Evolutionary conservation across 1,139 yeast species (phyloP), one percentile per base, ranked within the genome.

Genomic region (Geotrichum phurueaensis): DNA sequence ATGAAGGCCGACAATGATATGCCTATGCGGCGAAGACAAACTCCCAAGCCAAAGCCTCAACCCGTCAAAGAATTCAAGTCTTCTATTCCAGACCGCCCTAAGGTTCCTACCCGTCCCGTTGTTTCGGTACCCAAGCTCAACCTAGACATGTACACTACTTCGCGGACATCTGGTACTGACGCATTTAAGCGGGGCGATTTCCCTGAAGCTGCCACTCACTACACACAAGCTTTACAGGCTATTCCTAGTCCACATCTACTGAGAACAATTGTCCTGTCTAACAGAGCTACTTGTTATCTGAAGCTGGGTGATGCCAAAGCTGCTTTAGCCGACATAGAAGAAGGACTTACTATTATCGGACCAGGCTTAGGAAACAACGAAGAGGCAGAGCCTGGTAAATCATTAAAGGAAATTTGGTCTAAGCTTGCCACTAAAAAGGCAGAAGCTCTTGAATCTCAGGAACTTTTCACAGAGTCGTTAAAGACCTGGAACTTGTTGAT

Each of bases 151-250:
- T 84, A 83, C 68, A 78, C 78, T 3, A 81, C 82, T n/a, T 78
- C 82, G 25, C 83, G 89, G 63, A 75, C 76, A 20, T 79, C 80
- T 43, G 98, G 91, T 3, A 76, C 84, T 2, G 79, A 79, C 36
- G 80, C 85, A 0, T 94, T 85, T 75, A 81, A 82, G 62, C 80
- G 84, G 18, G 99, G 99, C n/a, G 94, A 94, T 71, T 95, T 87
- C 71, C 73, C 84, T 7, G 73, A 78, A 7, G 94, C 99, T 0
- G 77, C 83, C 20, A 79, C 77, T 27, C 78, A 79, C 58, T 95
- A 89, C 69, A 76, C 82, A 22, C 77, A 79, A 53, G 86, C 96
- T 43, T 76, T 90, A 49, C 75, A 78, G 29, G 76, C 84, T 1
- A 76, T 91, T 7, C 96, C 97, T 0, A 66, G 70, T 1, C 76